These are phyloP conservation scores for Cutaneotrichosporon sp. DNA, from an alignment of 1,284 basidiomycete genomes.

Conservation along the genomic window DNA sequence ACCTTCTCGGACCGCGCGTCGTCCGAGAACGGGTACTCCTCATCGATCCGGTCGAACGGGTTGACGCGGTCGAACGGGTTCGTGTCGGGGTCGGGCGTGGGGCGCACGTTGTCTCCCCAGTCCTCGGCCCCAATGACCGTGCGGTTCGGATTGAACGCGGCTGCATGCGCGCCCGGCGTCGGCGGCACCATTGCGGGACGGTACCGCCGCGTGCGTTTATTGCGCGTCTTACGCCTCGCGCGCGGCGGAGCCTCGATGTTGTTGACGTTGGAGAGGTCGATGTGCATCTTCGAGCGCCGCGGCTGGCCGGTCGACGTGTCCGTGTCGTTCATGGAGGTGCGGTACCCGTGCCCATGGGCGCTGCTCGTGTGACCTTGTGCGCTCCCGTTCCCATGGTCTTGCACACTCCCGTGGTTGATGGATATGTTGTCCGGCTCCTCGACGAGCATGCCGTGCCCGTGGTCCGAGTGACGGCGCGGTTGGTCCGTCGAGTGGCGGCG, in stretches of 20 bases:
- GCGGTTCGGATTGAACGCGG: background rate
- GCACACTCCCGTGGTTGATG: background rate
- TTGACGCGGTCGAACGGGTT: constrained; percentile 25
- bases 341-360: background rate
- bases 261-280: background rate
- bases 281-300: background rate
- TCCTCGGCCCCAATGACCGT: constrained; percentile 10
- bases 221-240: constrained; percentile 9
- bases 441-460: background rate
- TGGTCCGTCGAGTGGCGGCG: background rate
- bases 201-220: constrained; percentile 10
- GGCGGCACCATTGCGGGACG: constrained; percentile 21
- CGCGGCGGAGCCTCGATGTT: background rate
- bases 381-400: background rate
- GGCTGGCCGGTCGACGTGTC: background rate
- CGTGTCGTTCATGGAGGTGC: background rate
- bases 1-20: constrained; percentile 14
- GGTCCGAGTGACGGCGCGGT: background rate
- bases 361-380: background rate
- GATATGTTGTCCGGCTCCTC: background rate
- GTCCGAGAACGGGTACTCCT: constrained; percentile 18
- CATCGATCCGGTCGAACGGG: constrained; percentile 28
- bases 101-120: constrained; percentile 12
- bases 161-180: constrained; percentile 14
- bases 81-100: constrained; percentile 10